Percentiles rank a stretch among this genome's conserved stretches.
Evolutionary conservation across 169 alveolate species (phyloP).

Genomic region (Plasmodium blacklocki): DNA sequence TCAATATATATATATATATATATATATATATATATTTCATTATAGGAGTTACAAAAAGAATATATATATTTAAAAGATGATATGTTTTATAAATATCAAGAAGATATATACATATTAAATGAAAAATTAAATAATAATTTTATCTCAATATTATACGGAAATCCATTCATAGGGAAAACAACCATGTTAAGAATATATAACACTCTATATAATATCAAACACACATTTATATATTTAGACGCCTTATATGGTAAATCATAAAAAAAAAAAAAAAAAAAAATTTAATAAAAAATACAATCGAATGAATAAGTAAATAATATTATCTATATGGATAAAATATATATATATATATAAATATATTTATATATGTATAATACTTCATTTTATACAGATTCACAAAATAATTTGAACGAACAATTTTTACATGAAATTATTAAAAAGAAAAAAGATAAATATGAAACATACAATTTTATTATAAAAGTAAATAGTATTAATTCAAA

Average conservation of each 20-base stretch:
- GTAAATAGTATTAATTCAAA: constrained; percentile 33
- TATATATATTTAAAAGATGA: constrained; percentile 33
- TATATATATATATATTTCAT: constrained; percentile 1
- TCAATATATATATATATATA: neutral
- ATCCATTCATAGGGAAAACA: constrained; percentile 40
- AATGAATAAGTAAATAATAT: too few relatives aligned
- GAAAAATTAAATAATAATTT: constrained; percentile 51
- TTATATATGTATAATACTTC: neutral
- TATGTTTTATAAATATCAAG: constrained; percentile 22
- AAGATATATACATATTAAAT: constrained; percentile 46
- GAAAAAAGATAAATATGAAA: constrained; percentile 32
- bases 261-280: too few relatives aligned
- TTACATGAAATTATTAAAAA: constrained; percentile 41
- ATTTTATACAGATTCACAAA: constrained; percentile 13
- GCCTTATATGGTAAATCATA: constrained; percentile 38
- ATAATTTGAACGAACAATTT: constrained; percentile 30
- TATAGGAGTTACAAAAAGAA: constrained; percentile 38
- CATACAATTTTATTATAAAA: constrained; percentile 61
- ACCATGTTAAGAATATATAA: constrained; percentile 55
- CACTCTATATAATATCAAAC: constrained; percentile 30
- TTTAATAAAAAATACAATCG: too few relatives aligned
- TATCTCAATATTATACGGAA: constrained; percentile 40
- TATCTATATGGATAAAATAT: too few relatives aligned
- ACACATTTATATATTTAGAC: constrained; percentile 52
- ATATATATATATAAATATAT: neutral